A percentile compares a stretch with the other conserved stretches of the same genome.
Conservation (phyloP, 768 basidiomycete species). For the Tricholoma terreum region DNA sequence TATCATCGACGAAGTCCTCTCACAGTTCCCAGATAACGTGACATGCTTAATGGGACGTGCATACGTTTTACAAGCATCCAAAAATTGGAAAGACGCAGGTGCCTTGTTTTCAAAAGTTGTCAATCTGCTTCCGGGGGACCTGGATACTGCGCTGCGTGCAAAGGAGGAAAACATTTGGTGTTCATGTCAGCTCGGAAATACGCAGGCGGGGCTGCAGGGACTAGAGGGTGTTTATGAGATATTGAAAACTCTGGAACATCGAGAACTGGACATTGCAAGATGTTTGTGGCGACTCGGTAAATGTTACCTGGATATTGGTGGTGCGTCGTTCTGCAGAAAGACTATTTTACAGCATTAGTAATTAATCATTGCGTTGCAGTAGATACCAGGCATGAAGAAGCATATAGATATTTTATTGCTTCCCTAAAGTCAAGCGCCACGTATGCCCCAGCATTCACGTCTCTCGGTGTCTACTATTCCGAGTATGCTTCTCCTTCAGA, state of each 20-base stretch:
- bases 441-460: slow-evolving; percentile 92
- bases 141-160: slow-evolving; percentile 54
- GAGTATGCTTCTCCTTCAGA: slow-evolving; percentile 72
- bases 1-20: slow-evolving; percentile 71
- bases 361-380: not conserved
- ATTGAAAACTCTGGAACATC: slow-evolving; percentile 44
- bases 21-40: slow-evolving; percentile 57
- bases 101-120: slow-evolving; percentile 58
- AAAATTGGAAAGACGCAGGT: slow-evolving; percentile 68
- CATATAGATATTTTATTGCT: slow-evolving; percentile 76
- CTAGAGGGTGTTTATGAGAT: slow-evolving; percentile 47
- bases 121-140: slow-evolving; percentile 42
- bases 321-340: slow-evolving; percentile 40
- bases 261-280: slow-evolving; percentile 63
- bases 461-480: slow-evolving; percentile 86
- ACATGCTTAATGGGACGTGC: slow-evolving; percentile 72
- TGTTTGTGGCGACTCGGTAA: slow-evolving; percentile 85
- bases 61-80: slow-evolving; percentile 61
- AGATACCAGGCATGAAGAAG: slow-evolving; percentile 56
- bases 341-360: slow-evolving; percentile 3
- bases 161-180: slow-evolving; percentile 89
- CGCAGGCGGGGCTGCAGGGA: slow-evolving; percentile 43
- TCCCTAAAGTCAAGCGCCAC: slow-evolving; percentile 71
- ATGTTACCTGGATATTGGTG: slow-evolving; percentile 67
- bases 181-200: slow-evolving; percentile 47